Base-by-base conservation (phyloP, 768 basidiomycete species). In the Lentinula detonsa region DNA sequence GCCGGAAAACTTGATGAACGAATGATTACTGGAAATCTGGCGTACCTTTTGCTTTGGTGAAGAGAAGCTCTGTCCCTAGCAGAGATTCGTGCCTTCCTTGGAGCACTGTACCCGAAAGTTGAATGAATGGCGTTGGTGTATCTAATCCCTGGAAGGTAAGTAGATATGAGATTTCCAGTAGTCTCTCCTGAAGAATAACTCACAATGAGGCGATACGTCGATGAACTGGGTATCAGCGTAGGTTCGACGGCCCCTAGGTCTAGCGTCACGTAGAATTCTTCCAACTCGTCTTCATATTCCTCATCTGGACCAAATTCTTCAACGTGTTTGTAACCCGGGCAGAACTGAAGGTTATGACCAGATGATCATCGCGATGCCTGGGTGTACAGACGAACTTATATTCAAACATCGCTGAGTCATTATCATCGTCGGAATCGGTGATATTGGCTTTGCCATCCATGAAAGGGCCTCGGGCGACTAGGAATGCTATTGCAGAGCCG, bases 181-280 rank as follows among this genome's bases (percentile, higher is more conserved):
- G 13, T 40, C 6, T 21, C 45, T 6, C 54, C n/a, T 28, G 16
- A 40, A 64, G 23, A 33, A 16, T 37, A 28, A 76, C 90, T 72
- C 70, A 91, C 91, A 58, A 91, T 88, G n/a, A 92, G 74, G 49
- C 86, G 82, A 68, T 87, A 92, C 1, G 83, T 76, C 0, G 85
- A 81, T 0, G 85, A 84, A 66, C 83, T 91, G 1, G 90, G 87
- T 5, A 93, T 78, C 31, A 93, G 80, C 0, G 86, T 86, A 2
- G 90, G 88, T 65, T 93, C 89, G 37, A 88, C 79, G 59, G 72
- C 74, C 33, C 87, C 89, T 1, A 93, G 75, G 69, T 93, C 91
- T 18, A 93, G 76, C 0, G 89, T 90, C 11, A 91, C 82, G 65
- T 91, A 91, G 7, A 74, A 75, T 4, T 87, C 71, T 61, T 85